Conservation (phyloP, 2,329 filamentous ascomycete species). For the Stachybotrys chartarum region DNA sequence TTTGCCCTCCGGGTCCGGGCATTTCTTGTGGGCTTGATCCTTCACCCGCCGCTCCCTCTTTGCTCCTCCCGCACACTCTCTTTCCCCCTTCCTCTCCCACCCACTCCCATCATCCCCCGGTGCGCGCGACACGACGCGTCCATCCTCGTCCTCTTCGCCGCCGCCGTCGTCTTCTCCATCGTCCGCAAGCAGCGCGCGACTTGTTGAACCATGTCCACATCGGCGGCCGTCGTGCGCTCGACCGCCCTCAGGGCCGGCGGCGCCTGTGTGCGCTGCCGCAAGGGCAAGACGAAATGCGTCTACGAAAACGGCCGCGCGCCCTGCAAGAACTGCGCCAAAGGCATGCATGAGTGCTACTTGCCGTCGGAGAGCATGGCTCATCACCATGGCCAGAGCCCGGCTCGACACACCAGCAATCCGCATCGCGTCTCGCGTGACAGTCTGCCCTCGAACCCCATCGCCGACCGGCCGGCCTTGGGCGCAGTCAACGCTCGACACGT, state of each 20-base stretch:
- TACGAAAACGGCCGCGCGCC: constrained; percentile 57
- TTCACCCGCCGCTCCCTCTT: not conserved
- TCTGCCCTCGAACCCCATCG: constrained; percentile 44
- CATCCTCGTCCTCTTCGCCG: constrained; percentile 59
- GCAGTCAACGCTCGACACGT: constrained; percentile 39
- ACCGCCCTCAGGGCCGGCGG: constrained; percentile 54
- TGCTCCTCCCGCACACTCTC: not conserved
- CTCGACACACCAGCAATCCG: constrained; percentile 36
- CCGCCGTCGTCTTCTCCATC: constrained; percentile 60
- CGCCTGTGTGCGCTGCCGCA: constrained; percentile 56
- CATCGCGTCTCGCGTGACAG: constrained; percentile 47
- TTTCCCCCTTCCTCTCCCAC: not conserved
- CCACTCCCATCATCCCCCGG: not conserved
- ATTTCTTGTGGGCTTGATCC: not conserved
- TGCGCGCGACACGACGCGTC: constrained; percentile 14
- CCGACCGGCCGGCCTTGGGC: constrained; percentile 33
- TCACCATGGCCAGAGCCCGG: constrained; percentile 52
- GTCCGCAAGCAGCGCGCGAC: constrained; percentile 60
- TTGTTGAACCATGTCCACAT: constrained; percentile 54
- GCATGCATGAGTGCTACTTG: constrained; percentile 57
- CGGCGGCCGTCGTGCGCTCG: constrained; percentile 43
- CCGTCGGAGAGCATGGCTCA: constrained; percentile 54
- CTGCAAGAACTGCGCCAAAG: constrained; percentile 57
- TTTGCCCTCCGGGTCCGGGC: constrained; percentile 47
- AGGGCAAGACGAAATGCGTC: constrained; percentile 58